Percentiles rank a stretch among this genome's conserved stretches.
Evolutionary conservation across 2,329 filamentous ascomycete genomes (phyloP).

Genomic region (Paecilomyces variotii): DNA sequence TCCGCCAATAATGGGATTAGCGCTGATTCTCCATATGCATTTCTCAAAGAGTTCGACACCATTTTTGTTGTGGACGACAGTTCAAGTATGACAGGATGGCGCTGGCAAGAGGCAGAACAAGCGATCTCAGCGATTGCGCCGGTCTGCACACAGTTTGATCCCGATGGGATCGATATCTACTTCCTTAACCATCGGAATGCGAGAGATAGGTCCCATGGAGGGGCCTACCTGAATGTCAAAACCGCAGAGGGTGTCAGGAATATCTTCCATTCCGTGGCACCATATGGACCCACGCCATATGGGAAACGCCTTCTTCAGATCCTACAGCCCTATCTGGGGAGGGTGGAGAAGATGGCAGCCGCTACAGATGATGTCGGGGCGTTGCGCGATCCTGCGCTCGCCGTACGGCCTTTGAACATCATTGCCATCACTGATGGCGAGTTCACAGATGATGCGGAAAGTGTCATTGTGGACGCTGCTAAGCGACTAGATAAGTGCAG

Average conservation of each 20-base stretch:
- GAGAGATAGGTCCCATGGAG: conserved; percentile 31
- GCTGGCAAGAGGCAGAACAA: conserved; percentile 65
- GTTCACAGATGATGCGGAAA: conserved; percentile 70
- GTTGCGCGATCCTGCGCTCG: conserved; percentile 15
- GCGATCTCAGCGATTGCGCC: conserved; percentile 69
- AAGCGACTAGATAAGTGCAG: conserved; percentile 55
- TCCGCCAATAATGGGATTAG: conserved; percentile 35
- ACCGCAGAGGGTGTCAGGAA: conserved; percentile 50
- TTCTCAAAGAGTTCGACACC: conserved; percentile 75
- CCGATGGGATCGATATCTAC: conserved; percentile 81
- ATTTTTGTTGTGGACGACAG: conserved; percentile 88
- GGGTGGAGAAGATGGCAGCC: conserved; percentile 39
- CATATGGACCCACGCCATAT: conserved; percentile 63
- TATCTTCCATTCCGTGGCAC: conserved; percentile 63
- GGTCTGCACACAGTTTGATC: conserved; percentile 71
- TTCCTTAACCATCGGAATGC: conserved; percentile 65
- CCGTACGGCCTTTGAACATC: conserved; percentile 73
- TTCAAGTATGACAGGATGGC: conserved; percentile 70
- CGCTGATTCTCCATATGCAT: conserved; percentile 62
- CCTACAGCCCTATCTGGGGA: conserved; percentile 60
- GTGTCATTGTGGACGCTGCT: conserved; percentile 58
- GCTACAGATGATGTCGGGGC: conserved; percentile 28
- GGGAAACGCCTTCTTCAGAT: conserved; percentile 64
- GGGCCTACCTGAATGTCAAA: conserved; percentile 59
- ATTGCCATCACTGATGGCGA: conserved; percentile 89